Percentiles rank a stretch among this genome's conserved stretches.
Evolutionary conservation across 495 filamentous ascomycete species (phyloP).

Genomic region (Talaromyces nanjingensis): DNA sequence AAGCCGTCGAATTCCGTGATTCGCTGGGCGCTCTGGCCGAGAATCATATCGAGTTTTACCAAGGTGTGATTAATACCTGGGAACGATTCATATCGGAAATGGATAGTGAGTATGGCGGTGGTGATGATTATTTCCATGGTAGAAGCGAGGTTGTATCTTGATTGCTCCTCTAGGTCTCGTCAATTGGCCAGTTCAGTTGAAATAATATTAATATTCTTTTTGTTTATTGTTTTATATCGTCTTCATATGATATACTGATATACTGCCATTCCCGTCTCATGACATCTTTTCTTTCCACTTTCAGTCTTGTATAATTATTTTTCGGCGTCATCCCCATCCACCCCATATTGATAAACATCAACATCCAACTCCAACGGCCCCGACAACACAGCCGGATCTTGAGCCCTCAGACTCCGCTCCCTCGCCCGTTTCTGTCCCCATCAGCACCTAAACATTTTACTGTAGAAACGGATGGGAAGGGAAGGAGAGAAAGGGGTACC

Average conservation of each 20-base stretch:
- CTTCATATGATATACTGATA: not conserved
- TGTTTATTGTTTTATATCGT: not conserved
- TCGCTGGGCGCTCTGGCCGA: constrained; percentile 78
- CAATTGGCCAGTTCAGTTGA: not conserved
- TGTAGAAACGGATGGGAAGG: not conserved
- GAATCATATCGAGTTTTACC: constrained; percentile 82
- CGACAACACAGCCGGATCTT: constrained; percentile 21
- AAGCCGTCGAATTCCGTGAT: constrained; percentile 83
- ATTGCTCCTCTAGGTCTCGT: not conserved
- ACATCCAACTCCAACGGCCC: constrained; percentile 6
- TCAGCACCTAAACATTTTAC: not conserved
- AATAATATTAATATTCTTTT: not conserved
- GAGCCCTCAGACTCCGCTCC: constrained; percentile 13
- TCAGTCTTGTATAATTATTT: not conserved
- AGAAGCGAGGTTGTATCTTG: constrained; percentile 6
- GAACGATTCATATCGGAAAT: constrained; percentile 83
- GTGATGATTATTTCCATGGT: not conserved
- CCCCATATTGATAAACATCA: not conserved
- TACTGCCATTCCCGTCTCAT: not conserved
- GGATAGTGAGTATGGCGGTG: constrained; percentile 53
- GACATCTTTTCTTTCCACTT: not conserved
- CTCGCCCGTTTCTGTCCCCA: constrained; percentile 18
- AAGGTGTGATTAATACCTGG: constrained; percentile 74
- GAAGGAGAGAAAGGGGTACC: constrained; percentile 9
- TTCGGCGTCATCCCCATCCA: not conserved